Evolutionary conservation across 208 protist genomes (phyloP).

Genomic region (Trypanosoma brucei): DNA sequence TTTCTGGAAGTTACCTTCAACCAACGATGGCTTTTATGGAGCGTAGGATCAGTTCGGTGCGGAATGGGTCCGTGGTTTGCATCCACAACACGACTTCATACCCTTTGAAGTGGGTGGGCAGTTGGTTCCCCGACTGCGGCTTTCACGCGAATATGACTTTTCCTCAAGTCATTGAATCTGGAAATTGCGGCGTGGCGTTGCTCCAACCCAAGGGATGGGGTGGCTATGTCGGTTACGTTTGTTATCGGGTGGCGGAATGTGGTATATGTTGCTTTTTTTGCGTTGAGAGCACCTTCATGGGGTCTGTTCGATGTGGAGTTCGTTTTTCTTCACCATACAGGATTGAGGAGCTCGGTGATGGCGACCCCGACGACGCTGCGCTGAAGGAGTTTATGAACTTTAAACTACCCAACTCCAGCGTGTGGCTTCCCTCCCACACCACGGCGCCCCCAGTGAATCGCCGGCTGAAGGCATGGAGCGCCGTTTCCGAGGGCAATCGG

Average conservation of each 20-base stretch:
- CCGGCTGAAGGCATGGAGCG: constrained; percentile 11
- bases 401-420: constrained; percentile 14
- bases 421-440: constrained; percentile 11
- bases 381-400: constrained; percentile 7
- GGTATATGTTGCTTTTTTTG: constrained; percentile 56
- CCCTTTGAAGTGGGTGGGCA: constrained; percentile 47
- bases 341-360: constrained; percentile 28
- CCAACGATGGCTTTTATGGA: constrained; percentile 53
- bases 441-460: constrained; percentile 4
- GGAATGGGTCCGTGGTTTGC: constrained; percentile 40
- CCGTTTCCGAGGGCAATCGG: constrained; percentile 16
- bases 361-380: neutral
- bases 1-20: constrained; percentile 36
- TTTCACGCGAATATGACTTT: constrained; percentile 50
- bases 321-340: constrained; percentile 42
- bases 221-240: constrained; percentile 57
- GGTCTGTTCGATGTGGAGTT: constrained; percentile 52
- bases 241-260: constrained; percentile 53
- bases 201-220: constrained; percentile 59
- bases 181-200: constrained; percentile 47
- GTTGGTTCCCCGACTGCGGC: constrained; percentile 29
- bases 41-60: constrained; percentile 27
- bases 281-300: constrained; percentile 67
- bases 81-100: constrained; percentile 54
- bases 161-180: constrained; percentile 37